Conservation (phyloP, 768 basidiomycete species). For the Royoungia palumana region DNA sequence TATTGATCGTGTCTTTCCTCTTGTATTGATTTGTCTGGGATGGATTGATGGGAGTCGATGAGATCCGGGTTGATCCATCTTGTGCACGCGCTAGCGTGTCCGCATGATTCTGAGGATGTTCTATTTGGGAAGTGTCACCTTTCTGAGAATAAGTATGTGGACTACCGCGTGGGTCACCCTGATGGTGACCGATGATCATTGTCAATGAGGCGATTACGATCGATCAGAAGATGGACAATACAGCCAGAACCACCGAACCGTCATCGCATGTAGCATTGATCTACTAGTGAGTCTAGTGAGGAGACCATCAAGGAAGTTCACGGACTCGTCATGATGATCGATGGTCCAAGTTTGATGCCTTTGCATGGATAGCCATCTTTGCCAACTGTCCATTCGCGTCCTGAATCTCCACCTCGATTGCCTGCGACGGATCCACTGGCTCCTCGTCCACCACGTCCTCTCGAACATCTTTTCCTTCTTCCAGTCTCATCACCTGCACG, state of each 20-base stretch:
- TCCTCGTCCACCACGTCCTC: constrained; percentile 25
- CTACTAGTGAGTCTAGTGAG: background rate
- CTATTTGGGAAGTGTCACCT: too few relatives aligned
- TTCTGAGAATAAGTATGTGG: too few relatives aligned
- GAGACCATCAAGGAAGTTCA: background rate
- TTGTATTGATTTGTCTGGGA: constrained; percentile 15
- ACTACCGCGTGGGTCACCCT: too few relatives aligned
- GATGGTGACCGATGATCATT: too few relatives aligned
- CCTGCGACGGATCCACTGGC: constrained; percentile 31
- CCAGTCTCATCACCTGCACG: constrained; percentile 76
- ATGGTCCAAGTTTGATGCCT: background rate
- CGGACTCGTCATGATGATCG: background rate
- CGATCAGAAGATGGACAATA: too few relatives aligned
- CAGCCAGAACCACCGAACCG: too few relatives aligned
- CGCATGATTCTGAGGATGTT: too few relatives aligned
- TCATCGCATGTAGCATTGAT: too few relatives aligned
- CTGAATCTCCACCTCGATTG: constrained; percentile 67
- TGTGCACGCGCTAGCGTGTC: too few relatives aligned
- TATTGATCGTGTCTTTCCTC: too few relatives aligned
- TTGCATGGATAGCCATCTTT: constrained; percentile 48
- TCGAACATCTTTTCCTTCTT: constrained; percentile 37
- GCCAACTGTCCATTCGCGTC: constrained; percentile 70
- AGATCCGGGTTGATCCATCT: too few relatives aligned
- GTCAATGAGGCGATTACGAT: too few relatives aligned
- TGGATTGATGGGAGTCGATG: background rate